phyloP scores from a whole-genome alignment of 179 eudicot genomes.

The Gypsophila paniculata region DNA sequence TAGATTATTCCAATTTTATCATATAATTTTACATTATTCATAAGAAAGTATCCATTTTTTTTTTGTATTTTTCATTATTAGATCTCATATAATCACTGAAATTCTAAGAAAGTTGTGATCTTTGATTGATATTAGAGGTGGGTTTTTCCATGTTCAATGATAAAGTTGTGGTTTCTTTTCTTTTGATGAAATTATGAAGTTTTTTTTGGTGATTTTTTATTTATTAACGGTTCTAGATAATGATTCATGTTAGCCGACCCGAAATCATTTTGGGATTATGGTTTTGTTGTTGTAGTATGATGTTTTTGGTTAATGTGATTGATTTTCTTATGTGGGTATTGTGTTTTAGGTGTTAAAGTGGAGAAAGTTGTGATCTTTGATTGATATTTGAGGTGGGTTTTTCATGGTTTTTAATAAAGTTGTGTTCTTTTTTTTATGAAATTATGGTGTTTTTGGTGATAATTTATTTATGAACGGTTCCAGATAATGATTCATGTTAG shows the following conservation, averaged over 20 bases:
- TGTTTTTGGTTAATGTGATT: too few species aligned
- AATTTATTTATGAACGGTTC: too few species aligned
- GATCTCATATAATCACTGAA: constrained; percentile 20
- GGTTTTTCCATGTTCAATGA: too few species aligned
- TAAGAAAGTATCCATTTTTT: too few species aligned
- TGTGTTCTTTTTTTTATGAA: neutral
- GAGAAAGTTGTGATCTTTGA: constrained; percentile 12
- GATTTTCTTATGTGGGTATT: constrained; percentile 4
- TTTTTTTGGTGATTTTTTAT: too few species aligned
- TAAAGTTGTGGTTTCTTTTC: too few species aligned
- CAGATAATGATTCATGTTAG: too few species aligned
- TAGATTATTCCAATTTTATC: too few species aligned
- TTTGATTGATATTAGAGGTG: constrained; percentile 10
- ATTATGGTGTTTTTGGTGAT: constrained; percentile 5
- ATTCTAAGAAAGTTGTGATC: constrained; percentile 11
- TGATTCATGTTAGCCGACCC: too few species aligned
- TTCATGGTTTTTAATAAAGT: neutral
- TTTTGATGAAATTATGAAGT: neutral
- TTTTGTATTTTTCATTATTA: constrained; percentile 1
- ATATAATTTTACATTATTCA: too few species aligned
- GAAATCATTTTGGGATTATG: too few species aligned
- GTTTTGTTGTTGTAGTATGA: neutral
- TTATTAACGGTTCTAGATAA: neutral
- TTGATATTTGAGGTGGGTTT: constrained; percentile 22
- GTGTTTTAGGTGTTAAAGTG: too few species aligned